phyloP scores from a whole-genome alignment of 495 filamentous ascomycete species.

The Aspergillus incahuasiensis region DNA sequence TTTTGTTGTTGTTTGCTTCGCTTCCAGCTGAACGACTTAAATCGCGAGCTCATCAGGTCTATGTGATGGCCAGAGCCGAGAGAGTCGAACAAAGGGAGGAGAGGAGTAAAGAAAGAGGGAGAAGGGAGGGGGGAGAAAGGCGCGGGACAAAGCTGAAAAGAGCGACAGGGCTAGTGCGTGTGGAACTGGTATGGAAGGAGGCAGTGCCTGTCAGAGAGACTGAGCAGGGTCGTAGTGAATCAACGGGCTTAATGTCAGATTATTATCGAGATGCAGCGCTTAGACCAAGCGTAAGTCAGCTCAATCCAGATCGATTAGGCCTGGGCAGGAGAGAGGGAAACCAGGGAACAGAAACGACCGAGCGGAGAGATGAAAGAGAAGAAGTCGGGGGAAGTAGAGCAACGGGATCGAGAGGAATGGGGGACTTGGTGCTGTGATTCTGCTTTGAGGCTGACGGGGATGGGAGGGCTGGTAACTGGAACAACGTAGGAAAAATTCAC shows the following conservation, averaged over 20 bases:
- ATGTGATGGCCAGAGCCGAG: conserved; percentile 26
- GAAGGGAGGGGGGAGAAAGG: conserved; percentile 6
- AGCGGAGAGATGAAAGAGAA: neutral
- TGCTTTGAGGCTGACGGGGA: conserved; percentile 9
- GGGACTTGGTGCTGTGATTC: neutral
- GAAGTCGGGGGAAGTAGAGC: neutral
- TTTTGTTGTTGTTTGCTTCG: conserved; percentile 35
- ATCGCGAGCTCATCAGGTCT: conserved; percentile 50
- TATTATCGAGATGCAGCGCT: conserved; percentile 3
- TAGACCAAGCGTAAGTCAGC: neutral
- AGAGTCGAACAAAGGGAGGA: conserved; percentile 14
- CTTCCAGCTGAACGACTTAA: conserved; percentile 45
- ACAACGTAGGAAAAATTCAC: neutral
- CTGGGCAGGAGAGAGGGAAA: neutral
- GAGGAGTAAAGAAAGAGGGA: conserved; percentile 11
- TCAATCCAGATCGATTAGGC: neutral
- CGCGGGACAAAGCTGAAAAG: neutral
- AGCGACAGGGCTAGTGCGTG: conserved; percentile 1
- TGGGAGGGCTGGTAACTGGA: neutral
- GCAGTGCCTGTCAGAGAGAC: conserved; percentile 6
- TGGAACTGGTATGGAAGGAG: conserved; percentile 4
- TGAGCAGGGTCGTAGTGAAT: neutral
- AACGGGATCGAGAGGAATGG: conserved; percentile 5
- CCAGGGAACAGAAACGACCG: conserved; percentile 4
- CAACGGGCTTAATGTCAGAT: neutral